Evolutionary conservation across 345 rosid species (phyloP).

Genomic region (Linum tenue): DNA sequence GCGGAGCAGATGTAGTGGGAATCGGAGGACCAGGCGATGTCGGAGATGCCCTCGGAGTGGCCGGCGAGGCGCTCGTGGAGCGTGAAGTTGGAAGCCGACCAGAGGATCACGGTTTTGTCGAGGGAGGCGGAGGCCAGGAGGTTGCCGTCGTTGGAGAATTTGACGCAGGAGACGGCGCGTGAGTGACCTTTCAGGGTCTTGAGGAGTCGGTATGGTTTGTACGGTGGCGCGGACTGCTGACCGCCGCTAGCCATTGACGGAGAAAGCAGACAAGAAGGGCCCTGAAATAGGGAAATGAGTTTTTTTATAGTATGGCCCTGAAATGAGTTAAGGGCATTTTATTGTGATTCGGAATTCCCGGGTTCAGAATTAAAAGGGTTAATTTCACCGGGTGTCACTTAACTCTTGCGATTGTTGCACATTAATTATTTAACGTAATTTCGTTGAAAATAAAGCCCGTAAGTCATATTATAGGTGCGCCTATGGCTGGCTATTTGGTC

Average conservation of each 20-base stretch:
- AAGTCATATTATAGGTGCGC: no score
- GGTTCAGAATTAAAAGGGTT: no score
- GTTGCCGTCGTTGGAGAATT: conserved; percentile 79
- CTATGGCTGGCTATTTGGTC: no score
- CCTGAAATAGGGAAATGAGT: no score
- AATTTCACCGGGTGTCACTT: no score
- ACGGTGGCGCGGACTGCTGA: conserved; percentile 20
- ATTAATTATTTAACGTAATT: no score
- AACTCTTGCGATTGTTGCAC: no score
- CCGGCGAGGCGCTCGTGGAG: conserved; percentile 60
- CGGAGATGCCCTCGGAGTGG: conserved; percentile 70
- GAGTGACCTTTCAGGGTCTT: conserved; percentile 57
- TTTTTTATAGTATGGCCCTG: no score
- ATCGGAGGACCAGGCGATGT: conserved; percentile 92
- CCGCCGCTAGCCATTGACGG: conserved; percentile 12
- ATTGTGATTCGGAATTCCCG: no score
- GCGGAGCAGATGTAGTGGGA: conserved; percentile 95
- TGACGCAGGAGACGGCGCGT: conserved; percentile 77
- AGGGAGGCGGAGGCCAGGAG: conserved; percentile 85
- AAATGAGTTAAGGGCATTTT: no score
- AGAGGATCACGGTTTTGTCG: conserved; percentile 69
- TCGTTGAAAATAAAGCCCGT: no score
- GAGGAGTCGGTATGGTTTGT: conserved; percentile 52
- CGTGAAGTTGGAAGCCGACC: conserved; percentile 55
- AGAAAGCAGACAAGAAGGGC: neutral